A percentile compares a stretch with the other conserved stretches of the same genome.
Evolutionary conservation across 495 filamentous ascomycete species (phyloP).

Genomic region (Usnea hakonensis): DNA sequence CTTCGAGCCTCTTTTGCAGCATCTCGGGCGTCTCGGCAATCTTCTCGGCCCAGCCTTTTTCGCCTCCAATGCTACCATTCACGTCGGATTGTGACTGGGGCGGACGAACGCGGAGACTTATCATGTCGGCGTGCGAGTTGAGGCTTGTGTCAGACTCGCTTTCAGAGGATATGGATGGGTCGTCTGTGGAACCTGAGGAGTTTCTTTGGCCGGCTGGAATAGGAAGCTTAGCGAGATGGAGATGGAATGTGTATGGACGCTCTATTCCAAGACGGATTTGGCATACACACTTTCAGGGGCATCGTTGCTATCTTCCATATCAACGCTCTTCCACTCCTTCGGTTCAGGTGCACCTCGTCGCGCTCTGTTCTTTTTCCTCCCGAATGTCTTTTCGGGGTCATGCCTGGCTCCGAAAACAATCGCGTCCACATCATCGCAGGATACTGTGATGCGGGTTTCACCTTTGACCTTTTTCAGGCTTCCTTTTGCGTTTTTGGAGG

Average conservation of each 20-base stretch:
- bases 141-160: neutral
- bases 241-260: neutral
- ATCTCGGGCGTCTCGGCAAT: slow-evolving; percentile 35
- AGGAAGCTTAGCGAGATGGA: too few species aligned
- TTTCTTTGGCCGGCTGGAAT: too few species aligned
- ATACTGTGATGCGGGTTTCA: neutral
- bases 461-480: neutral
- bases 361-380: neutral
- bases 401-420: neutral
- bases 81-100: slow-evolving; percentile 34
- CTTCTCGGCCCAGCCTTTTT: slow-evolving; percentile 36
- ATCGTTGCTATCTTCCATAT: neutral
- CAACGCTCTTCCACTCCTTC: neutral
- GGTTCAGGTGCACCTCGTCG: neutral
- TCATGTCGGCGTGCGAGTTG: neutral
- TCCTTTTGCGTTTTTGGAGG: neutral
- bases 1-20: slow-evolving; percentile 25
- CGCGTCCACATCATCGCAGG: neutral
- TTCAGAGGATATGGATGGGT: neutral
- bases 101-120: slow-evolving; percentile 23
- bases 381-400: neutral
- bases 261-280: neutral
- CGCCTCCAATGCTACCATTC: slow-evolving; percentile 38
- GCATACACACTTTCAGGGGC: neutral
- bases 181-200: neutral